Evolutionary conservation across 2,329 filamentous ascomycete species (phyloP), one percentile per base, ranked within the genome.

Genomic region (Penicillium polonicum): DNA sequence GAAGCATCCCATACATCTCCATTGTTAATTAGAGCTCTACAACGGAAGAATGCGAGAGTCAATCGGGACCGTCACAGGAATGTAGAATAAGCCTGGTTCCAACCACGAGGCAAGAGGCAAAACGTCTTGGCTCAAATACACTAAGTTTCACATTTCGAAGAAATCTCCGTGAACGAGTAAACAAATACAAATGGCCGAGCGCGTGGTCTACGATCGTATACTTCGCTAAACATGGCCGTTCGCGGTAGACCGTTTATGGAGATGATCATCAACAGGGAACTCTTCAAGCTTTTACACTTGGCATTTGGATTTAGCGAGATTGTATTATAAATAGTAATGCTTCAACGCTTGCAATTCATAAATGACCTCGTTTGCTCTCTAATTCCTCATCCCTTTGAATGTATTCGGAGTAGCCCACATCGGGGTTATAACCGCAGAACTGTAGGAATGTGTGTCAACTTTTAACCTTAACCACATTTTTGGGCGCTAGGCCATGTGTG

Each of bases 31-130:
- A 42, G 25, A 52, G 52, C 56, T 59, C 57, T 48, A 41, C 33
- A 31, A 42, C 36, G 51, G 54, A 65, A 52, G 58, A 64, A 67
- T 67, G 65, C 43, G 50, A 62, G 52, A 55, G 56, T 53, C 51
- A 55, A 63, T 61, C 63, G 61, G 49, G 56, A 53, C 51, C 65
- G 59, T 55, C 59, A 50, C 41, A 61, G 41, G 64, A 65, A 67
- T 67, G 64, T 59, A 35, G 43, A 46, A 58, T 45, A 57, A 48
- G 38, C 41, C 59, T 43, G 49, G 48, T 54, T 46, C 48, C 50
- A 52, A 57, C 65, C 64, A 65, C 63, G 65, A 59, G 65, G 62
- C 55, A 63, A 33, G 38, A 55, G 56, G 50, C 50, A 52, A 52
- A 38, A 39, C 15, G 8, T 21, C 33, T 45, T 36, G 39, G 12